Percentiles rank a stretch among this genome's conserved stretches.
Evolutionary conservation across 1,284 basidiomycete genomes (phyloP).

Genomic region (Naganishia liquefaciens): DNA sequence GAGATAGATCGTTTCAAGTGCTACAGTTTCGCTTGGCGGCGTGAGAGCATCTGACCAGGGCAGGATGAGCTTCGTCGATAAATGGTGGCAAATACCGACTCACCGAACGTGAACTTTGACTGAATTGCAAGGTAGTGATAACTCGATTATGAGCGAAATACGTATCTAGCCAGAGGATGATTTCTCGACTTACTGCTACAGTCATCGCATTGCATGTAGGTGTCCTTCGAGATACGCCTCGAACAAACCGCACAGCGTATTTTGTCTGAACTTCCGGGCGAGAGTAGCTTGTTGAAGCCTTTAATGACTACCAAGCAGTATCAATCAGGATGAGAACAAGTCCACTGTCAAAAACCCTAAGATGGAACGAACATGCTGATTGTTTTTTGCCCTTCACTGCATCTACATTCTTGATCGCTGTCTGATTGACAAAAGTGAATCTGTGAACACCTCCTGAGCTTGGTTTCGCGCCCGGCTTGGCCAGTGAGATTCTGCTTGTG

Average conservation of each 20-base stretch:
- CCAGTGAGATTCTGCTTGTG: neutral
- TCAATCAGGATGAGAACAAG: constrained; percentile 8
- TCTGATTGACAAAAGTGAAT: constrained; percentile 74
- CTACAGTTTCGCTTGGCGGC: constrained; percentile 20
- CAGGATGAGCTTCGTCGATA: neutral
- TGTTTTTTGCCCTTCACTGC: constrained; percentile 53
- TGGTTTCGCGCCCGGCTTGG: neutral
- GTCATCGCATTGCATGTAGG: constrained; percentile 83
- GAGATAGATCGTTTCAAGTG: too few relatives aligned
- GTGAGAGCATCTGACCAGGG: constrained; percentile 16
- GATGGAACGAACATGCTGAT: constrained; percentile 41
- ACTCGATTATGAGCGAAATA: too few relatives aligned
- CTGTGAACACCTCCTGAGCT: constrained; percentile 59
- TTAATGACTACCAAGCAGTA: constrained; percentile 24
- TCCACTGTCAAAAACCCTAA: neutral
- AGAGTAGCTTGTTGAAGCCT: constrained; percentile 68
- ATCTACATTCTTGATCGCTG: constrained; percentile 60
- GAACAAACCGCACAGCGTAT: constrained; percentile 77
- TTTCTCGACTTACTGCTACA: constrained; percentile 64
- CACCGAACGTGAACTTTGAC: constrained; percentile 31
- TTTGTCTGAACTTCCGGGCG: constrained; percentile 58
- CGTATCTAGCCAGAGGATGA: too few relatives aligned
- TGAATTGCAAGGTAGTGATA: neutral
- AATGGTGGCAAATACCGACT: neutral
- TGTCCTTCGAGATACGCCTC: constrained; percentile 80